A percentile compares a stretch with the other conserved stretches of the same genome.
Conservation (phyloP, 257 asterid species). For the Coffea canephora region DNA sequence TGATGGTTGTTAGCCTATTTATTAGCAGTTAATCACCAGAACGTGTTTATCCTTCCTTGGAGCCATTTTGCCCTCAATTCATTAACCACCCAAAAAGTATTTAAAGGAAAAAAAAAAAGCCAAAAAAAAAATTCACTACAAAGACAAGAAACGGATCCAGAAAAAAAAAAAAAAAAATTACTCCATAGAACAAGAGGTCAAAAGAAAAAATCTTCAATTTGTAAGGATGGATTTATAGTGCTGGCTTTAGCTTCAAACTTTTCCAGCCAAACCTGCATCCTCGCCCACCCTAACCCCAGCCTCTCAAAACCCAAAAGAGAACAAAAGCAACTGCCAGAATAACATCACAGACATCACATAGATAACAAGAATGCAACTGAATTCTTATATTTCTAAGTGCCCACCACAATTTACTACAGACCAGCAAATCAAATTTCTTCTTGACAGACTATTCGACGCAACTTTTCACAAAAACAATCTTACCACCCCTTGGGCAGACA, state of each 20-base stretch:
- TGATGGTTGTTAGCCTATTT: not conserved
- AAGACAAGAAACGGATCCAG: not conserved
- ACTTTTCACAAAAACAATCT: not conserved
- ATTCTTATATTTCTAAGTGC: too few relatives aligned
- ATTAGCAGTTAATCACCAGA: not conserved
- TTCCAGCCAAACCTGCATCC: not conserved
- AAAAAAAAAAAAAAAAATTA: too few relatives aligned
- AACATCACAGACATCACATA: not conserved
- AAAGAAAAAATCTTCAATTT: not conserved
- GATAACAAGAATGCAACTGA: not conserved
- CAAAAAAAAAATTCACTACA: too few relatives aligned
- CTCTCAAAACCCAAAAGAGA: not conserved
- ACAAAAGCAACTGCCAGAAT: not conserved
- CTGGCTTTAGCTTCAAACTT: not conserved
- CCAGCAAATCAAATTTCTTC: not conserved
- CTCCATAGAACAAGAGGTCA: not conserved
- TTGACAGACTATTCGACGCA: not conserved
- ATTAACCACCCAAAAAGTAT: too few relatives aligned
- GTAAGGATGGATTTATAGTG: not conserved
- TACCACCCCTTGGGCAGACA: conserved; percentile 1
- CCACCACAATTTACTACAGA: not conserved
- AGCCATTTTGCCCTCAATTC: too few relatives aligned
- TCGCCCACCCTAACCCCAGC: too few relatives aligned
- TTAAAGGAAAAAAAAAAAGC: too few relatives aligned
- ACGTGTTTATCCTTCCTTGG: too few relatives aligned